phyloP scores from a whole-genome alignment of 805 yeast genomes.

The Candida oleophila region DNA sequence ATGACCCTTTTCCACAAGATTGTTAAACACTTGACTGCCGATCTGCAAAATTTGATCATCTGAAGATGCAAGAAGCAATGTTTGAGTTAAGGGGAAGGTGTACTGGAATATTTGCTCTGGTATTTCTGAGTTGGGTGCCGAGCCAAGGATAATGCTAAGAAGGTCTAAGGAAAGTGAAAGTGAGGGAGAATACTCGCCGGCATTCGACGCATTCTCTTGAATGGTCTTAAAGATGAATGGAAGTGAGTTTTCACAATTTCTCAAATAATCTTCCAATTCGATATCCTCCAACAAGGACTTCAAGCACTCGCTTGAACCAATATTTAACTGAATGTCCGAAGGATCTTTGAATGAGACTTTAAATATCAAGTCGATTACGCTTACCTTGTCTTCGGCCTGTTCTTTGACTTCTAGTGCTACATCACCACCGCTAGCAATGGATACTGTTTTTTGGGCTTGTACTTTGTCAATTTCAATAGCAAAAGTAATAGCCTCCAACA shows the following conservation, averaged over 20 bases:
- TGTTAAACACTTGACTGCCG: conserved; percentile 72
- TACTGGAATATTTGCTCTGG: conserved; percentile 42
- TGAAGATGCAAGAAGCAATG: conserved; percentile 42
- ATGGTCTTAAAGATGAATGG: conserved; percentile 47
- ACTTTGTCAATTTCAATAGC: conserved; percentile 43
- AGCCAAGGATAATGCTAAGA: conserved; percentile 49
- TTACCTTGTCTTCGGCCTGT: conserved; percentile 15
- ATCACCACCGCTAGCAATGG: conserved; percentile 7
- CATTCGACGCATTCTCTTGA: conserved; percentile 14
- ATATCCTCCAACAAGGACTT: conserved; percentile 54
- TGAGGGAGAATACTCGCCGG: conserved; percentile 57
- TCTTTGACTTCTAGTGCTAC: too few species aligned
- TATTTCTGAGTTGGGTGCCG: conserved; percentile 34
- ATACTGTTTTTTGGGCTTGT: conserved; percentile 14
- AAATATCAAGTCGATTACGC: conserved; percentile 57
- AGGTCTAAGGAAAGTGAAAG: conserved; percentile 59
- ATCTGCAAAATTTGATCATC: conserved; percentile 80
- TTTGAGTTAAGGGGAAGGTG: conserved; percentile 43
- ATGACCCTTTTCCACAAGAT: conserved; percentile 48
- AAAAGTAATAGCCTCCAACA: conserved; percentile 67
- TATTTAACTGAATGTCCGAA: conserved; percentile 65
- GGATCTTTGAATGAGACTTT: conserved; percentile 70
- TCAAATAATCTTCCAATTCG: conserved; percentile 42
- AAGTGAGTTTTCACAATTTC: conserved; percentile 50
- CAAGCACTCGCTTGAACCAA: conserved; percentile 69